phyloP scores from a whole-genome alignment of 768 basidiomycete genomes.

The Amanita molliuscula region DNA sequence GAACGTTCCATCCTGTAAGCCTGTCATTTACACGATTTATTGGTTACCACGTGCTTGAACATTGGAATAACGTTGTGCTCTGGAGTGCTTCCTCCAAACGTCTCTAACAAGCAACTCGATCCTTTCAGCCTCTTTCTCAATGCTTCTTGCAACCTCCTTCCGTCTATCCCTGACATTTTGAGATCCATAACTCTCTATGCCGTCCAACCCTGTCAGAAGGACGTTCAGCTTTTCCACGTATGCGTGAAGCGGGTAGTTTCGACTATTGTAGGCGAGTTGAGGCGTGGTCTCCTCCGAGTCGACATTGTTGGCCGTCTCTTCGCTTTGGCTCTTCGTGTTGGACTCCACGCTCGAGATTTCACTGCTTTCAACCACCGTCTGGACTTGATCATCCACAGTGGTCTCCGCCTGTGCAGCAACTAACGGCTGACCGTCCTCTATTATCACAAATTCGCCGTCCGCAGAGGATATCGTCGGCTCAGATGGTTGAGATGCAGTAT shows the following conservation, averaged over 20 bases:
- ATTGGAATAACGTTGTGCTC: neutral
- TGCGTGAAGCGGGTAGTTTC: constrained; percentile 49
- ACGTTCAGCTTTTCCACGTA: constrained; percentile 55
- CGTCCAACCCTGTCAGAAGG: constrained; percentile 58
- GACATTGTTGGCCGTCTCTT: neutral
- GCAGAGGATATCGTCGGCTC: neutral
- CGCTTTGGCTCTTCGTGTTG: neutral
- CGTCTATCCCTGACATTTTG: constrained; percentile 39
- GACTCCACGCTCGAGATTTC: neutral
- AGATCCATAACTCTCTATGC: constrained; percentile 55
- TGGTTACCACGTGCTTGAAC: no score
- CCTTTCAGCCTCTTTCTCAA: constrained; percentile 50
- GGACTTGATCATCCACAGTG: no score
- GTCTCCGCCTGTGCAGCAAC: no score
- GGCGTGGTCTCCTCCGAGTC: neutral
- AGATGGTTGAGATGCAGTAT: neutral
- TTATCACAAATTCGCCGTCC: neutral
- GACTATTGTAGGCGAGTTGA: constrained; percentile 46
- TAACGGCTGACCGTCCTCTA: no score
- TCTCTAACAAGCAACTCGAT: constrained; percentile 37
- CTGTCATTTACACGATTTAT: no score
- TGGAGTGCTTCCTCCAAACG: constrained; percentile 21
- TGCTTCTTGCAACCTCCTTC: constrained; percentile 38
- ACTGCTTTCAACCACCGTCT: neutral
- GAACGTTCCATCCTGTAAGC: no score